Evolutionary conservation across 139 green algal species (phyloP), one percentile per base, ranked within the genome.

Genomic region (Tetradesmus lagerheimii): DNA sequence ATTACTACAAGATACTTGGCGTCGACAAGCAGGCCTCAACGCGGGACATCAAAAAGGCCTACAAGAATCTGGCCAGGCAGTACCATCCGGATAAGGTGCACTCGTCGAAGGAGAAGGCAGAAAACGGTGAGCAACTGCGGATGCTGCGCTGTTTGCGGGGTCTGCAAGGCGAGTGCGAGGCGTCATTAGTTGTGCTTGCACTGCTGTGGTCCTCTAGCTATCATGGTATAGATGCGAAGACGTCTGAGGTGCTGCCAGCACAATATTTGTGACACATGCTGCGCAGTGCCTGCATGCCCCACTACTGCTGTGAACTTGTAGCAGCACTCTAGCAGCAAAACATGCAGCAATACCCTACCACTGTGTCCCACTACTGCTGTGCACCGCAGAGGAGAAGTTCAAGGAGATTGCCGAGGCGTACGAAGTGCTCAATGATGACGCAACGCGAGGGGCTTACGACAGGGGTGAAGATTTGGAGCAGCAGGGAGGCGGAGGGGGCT

Each of bases 1-100:
- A 97, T 89, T 97, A 97, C 91, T 97, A 97, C 92, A 92, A 92
- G 50, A 85, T 96, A 12, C 92, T 97, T 31, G 93, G 91, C 5
- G 82, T 97, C 4, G 90, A 92, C 4, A 90, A 91, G 50, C 27
- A 86, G 9, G 86, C 62, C 39, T 14, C 16, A n/a, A 25, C 16
- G 20, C 39, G 43, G 8, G 64, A 81, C 4, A 67, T 89, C 85
- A 89, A 83, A 31, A 80, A 88, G 31, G 67, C 67, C 3, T 89
- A 89, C 43, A 75, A 80, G 16, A 2, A 16, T 14, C 31, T 89
- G 18, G 85, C 85, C 3, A 45, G 66, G 85, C 85, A 90, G 35
- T 93, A 92, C 62, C 93, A 95, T 67, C 93, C 93, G 4, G 94
- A 96, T 81, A 96, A 96, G 86, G 95, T 93, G 38, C 82, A 87